Evolutionary conservation across 306 rosid species (phyloP).

Genomic region (Mimosa bimucronata): DNA sequence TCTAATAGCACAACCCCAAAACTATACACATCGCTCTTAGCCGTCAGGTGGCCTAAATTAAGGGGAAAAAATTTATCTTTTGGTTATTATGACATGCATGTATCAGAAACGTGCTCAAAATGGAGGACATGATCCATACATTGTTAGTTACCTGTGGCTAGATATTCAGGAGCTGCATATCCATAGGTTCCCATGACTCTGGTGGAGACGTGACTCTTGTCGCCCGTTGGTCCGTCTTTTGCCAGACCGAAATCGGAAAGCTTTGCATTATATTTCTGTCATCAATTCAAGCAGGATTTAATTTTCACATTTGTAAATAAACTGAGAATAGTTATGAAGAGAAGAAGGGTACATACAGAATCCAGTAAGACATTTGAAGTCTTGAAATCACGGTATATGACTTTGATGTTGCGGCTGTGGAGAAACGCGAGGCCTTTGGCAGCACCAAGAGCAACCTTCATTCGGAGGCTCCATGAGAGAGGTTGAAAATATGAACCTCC

Average conservation of each 20-base stretch:
- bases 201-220: constrained; percentile 63
- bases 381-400: constrained; percentile 70
- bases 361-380: constrained; percentile 70
- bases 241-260: constrained; percentile 77
- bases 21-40: constrained; percentile 65
- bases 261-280: constrained; percentile 60
- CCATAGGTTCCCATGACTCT: constrained; percentile 66
- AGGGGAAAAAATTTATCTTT: not conserved
- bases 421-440: constrained; percentile 80
- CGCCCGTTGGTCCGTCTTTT: constrained; percentile 66
- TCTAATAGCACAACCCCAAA: constrained; percentile 71
- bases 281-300: constrained; percentile 21
- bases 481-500: constrained; percentile 79
- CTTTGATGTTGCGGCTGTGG: constrained; percentile 57
- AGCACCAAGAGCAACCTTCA: constrained; percentile 75
- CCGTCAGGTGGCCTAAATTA: constrained; percentile 58
- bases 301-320: constrained; percentile 6
- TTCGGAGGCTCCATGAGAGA: constrained; percentile 69
- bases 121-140: not conserved
- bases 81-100: not conserved
- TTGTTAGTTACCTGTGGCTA: constrained; percentile 58
- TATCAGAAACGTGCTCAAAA: not conserved
- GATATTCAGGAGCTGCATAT: constrained; percentile 74
- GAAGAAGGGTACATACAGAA: constrained; percentile 48
- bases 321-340: not conserved